Percentiles rank a stretch among this genome's conserved stretches.
These are phyloP conservation scores for Phaffia australis DNA, from an alignment of 768 basidiomycete genomes.

Conservation along the genomic window DNA sequence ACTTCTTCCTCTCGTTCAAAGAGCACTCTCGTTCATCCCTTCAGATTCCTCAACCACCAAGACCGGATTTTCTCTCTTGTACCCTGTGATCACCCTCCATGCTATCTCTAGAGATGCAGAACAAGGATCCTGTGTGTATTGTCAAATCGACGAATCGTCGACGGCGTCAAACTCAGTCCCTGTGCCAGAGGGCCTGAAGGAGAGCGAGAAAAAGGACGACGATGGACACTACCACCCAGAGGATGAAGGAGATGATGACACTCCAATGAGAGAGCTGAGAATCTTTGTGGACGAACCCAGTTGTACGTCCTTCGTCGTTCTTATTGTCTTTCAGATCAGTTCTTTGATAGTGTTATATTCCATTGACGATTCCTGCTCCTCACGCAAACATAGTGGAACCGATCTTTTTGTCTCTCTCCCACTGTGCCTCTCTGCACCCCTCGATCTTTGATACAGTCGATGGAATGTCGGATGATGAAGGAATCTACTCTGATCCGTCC, in stretches of 20 bases:
- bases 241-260: conserved; percentile 39
- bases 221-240: conserved; percentile 29
- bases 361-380: neutral
- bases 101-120: conserved; percentile 61
- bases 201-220: conserved; percentile 7
- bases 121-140: conserved; percentile 64
- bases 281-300: conserved; percentile 56
- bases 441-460: conserved; percentile 22
- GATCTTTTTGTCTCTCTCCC: conserved; percentile 76
- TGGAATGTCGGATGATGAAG: conserved; percentile 29
- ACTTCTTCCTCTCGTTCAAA: conserved; percentile 32
- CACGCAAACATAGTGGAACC: conserved; percentile 51
- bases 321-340: neutral
- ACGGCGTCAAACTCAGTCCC: conserved; percentile 17
- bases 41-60: conserved; percentile 37
- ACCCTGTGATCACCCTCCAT: conserved; percentile 84
- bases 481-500: conserved; percentile 23
- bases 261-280: conserved; percentile 65
- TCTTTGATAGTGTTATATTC: neutral
- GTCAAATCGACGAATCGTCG: conserved; percentile 74
- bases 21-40: conserved; percentile 68
- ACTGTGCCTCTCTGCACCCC: conserved; percentile 75
- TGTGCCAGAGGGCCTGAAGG: conserved; percentile 5
- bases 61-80: conserved; percentile 70
- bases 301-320: conserved; percentile 45